Evolutionary conservation across 352 stramenopile species (phyloP), one percentile per base, ranked within the genome.

Genomic region (Pythium aristosporum): DNA sequence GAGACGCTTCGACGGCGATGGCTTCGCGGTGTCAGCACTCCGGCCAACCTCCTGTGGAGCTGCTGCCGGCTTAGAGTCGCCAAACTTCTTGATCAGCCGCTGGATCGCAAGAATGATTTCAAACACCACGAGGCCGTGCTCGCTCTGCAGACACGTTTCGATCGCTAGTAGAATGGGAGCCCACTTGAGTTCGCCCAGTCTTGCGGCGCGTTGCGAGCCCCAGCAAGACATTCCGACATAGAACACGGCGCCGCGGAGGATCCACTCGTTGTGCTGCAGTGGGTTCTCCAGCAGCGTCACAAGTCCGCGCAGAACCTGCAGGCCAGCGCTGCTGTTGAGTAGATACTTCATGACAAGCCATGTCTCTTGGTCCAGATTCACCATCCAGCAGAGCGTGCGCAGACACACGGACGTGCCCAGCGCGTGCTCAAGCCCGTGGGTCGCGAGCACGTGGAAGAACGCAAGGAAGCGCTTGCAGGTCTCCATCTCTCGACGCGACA

Each of bases 211-310:
- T 51, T 96, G 86, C 15, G 84, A 94, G 3, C 87, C 87, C 87
- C 87, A 96, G 37, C 82, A 92, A 16, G 86, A 95, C 87, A 96
- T 96, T 3, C 86, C 87, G 5, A 96, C 68, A 62, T 94, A 96
- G 68, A 95, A 96, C 13, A 96, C 85, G 0, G 86, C 85, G 0
- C 87, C 87, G 50, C 87, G 80, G 0, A 92, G 69, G n/a, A 92
- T 82, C 80, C 79, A 91, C 49, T 85, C 75, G 20, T 76, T 88
- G 55, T 79, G 85, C 52, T 60, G 59, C 3, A 56, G 48, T 1
- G 82, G 84, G 47, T 87, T 80, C 47, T 96, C 86, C 9, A 96
- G 69, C n/a, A 96, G 16, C 9, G 77, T 65, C 7, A 96, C 61
- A 4, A 96, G 64, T 9, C 87, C 84, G 15, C 79, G 79, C 2